Evolutionary conservation across 2,329 filamentous ascomycete genomes (phyloP), one percentile per base, ranked within the genome.

Genomic region (Fusarium lateritium): DNA sequence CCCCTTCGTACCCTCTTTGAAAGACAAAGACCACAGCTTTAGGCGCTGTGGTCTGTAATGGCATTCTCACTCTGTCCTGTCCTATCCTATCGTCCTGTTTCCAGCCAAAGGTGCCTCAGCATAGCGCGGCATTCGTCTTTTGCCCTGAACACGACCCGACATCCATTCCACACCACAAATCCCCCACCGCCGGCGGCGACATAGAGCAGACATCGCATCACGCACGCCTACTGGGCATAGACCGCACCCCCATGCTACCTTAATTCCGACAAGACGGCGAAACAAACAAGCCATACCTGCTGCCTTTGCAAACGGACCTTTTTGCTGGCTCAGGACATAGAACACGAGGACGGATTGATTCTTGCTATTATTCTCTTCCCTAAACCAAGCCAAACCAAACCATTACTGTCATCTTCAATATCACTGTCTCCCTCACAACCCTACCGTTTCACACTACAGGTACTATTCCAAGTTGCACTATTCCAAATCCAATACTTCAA

Each of bases 231-330:
- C 60, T 62, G 53, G 51, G 28, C 49, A 63, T 53, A 63, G 51
- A 59, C 46, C 36, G 47, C 42, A 52, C 62, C 47, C 62, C 28
- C 56, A 63, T 69, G 51, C 44, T 55, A 49, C 51, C 42, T 66
- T 52, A 69, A 65, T 61, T 58, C 52, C 66, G 66, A 69, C 42
- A 52, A 52, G 57, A 59, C 53, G 40, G 34, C 56, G 38, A 67
- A 44, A 62, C 56, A 67, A 51, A 69, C 69, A 43, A 69, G 38
- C 44, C 39, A 52, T 66, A 50, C 42, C 56, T 59, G 54, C 49
- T 60, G 42, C 58, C 40, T 42, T 53, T 34, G 40, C 45, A 47
- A 52, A 50, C 45, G 44, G 43, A 57, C 36, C 46, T 53, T n/a
- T 51, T 61, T 49, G 50, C 33, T 45, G 53, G 49, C 42, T 50